phyloP scores from a whole-genome alignment of 139 green algal genomes.

The Tetratostichococcus sp. region DNA sequence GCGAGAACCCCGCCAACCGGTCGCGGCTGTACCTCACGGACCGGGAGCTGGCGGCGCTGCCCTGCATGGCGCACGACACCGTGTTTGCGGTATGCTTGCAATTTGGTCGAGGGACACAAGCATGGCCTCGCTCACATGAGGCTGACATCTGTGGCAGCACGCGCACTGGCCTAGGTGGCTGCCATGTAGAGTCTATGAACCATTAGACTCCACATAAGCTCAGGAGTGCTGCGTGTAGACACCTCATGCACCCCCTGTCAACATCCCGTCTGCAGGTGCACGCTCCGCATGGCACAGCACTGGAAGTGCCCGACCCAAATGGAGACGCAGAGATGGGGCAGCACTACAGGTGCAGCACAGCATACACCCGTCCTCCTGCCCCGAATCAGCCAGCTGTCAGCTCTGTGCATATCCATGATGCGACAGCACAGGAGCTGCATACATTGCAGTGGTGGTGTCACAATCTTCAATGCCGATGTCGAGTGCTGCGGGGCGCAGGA shows the following conservation, averaged over 20 bases:
- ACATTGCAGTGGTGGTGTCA: too few species aligned
- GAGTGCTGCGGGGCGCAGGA: conserved; percentile 20
- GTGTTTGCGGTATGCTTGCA: conserved; percentile 70
- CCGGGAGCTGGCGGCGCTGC: conserved; percentile 66
- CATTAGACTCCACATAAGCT: too few species aligned
- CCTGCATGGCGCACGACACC: conserved; percentile 61
- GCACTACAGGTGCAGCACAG: conserved; percentile 8
- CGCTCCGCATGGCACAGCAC: conserved; percentile 65
- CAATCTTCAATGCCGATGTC: too few species aligned
- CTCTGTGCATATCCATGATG: conserved; percentile 4
- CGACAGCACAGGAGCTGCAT: too few species aligned
- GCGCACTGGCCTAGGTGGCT: too few species aligned
- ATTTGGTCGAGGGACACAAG: neutral
- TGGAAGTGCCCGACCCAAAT: conserved; percentile 75
- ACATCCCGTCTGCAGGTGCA: conserved; percentile 8
- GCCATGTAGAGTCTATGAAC: too few species aligned
- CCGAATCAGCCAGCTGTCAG: neutral
- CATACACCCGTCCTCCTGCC: too few species aligned
- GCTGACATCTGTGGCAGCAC: too few species aligned
- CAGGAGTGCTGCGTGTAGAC: too few species aligned
- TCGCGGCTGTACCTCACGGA: conserved; percentile 75
- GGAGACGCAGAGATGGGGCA: conserved; percentile 16
- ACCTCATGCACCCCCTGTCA: too few species aligned
- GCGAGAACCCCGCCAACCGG: conserved; percentile 44
- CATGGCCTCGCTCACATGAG: too few species aligned